Percentiles rank a stretch among this genome's conserved stretches.
phyloP scores from a whole-genome alignment of 2,329 filamentous ascomycete species.

The Alternaria conjuncta region DNA sequence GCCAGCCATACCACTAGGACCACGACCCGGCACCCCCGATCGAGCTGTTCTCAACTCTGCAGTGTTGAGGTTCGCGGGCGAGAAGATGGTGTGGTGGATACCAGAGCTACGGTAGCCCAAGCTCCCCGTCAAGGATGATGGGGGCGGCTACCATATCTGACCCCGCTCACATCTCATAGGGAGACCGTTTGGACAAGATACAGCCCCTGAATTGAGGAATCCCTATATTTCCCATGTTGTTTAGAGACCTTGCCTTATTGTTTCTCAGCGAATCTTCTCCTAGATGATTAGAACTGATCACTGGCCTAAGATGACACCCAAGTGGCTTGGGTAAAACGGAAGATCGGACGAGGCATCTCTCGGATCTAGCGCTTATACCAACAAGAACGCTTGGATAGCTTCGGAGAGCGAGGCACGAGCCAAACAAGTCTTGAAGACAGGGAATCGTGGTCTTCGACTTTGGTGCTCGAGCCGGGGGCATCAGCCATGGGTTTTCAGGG shows the following conservation, averaged over 20 bases:
- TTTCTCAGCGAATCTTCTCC: constrained; percentile 24
- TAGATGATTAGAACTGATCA: constrained; percentile 19
- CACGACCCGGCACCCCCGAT: constrained; percentile 22
- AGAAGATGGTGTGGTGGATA: constrained; percentile 19
- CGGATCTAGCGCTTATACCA: background rate
- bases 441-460: background rate
- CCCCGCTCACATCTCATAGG: constrained; percentile 17
- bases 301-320: background rate
- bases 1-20: constrained; percentile 5
- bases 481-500: constrained; percentile 24
- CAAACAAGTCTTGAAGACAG: constrained; percentile 13
- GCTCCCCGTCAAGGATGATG: constrained; percentile 28
- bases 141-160: constrained; percentile 20
- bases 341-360: background rate
- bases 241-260: constrained; percentile 10
- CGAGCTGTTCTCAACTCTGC: constrained; percentile 14
- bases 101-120: constrained; percentile 22
- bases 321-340: background rate
- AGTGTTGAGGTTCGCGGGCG: constrained; percentile 15
- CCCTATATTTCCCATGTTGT: constrained; percentile 8
- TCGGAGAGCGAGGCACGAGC: background rate
- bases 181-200: constrained; percentile 19
- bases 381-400: background rate
- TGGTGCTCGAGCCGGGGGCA: constrained; percentile 16
- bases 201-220: constrained; percentile 11